Conservation (phyloP, 805 yeast species). For the Ogataea methanolica region DNA sequence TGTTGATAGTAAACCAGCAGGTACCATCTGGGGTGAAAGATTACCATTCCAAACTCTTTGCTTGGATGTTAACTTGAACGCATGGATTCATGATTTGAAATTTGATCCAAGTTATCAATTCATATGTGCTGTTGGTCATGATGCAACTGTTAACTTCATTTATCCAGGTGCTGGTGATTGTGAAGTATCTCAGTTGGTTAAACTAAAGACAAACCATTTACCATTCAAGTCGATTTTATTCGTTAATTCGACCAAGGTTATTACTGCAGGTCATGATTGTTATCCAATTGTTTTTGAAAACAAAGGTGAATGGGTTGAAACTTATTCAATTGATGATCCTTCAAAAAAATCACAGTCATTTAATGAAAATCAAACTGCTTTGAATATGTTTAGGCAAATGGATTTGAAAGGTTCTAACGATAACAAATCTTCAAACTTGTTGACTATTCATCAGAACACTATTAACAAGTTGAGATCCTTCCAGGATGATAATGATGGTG, state of each 20-base stretch:
- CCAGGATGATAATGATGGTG: conserved; percentile 41
- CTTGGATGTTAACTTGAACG: conserved; percentile 72
- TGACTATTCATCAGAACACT: conserved; percentile 88
- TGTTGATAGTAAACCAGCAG: conserved; percentile 74
- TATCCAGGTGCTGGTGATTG: conserved; percentile 63
- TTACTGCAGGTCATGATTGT: conserved; percentile 91
- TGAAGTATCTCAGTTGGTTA: conserved; percentile 48
- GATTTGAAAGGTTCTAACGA: conserved; percentile 84
- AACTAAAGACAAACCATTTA: conserved; percentile 61
- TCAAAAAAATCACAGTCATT: conserved; percentile 38
- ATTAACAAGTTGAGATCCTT: conserved; percentile 61
- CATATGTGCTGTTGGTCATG: conserved; percentile 81
- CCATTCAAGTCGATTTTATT: conserved; percentile 80
- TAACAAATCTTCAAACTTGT: conserved; percentile 43
- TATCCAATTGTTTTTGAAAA: conserved; percentile 86
- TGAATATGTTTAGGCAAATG: conserved; percentile 91
- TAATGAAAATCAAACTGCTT: conserved; percentile 69
- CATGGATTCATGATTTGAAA: conserved; percentile 89
- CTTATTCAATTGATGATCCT: conserved; percentile 60
- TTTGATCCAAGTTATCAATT: conserved; percentile 79
- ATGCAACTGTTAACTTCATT: conserved; percentile 74
- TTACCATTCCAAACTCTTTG: conserved; percentile 90
- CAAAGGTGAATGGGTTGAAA: conserved; percentile 59
- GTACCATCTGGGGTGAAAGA: conserved; percentile 89
- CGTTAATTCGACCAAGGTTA: conserved; percentile 57